Percentiles rank a stretch among this genome's conserved stretches.
These are phyloP conservation scores for Ustilago nuda DNA, from an alignment of 1,284 basidiomycete species.

Conservation along the genomic window DNA sequence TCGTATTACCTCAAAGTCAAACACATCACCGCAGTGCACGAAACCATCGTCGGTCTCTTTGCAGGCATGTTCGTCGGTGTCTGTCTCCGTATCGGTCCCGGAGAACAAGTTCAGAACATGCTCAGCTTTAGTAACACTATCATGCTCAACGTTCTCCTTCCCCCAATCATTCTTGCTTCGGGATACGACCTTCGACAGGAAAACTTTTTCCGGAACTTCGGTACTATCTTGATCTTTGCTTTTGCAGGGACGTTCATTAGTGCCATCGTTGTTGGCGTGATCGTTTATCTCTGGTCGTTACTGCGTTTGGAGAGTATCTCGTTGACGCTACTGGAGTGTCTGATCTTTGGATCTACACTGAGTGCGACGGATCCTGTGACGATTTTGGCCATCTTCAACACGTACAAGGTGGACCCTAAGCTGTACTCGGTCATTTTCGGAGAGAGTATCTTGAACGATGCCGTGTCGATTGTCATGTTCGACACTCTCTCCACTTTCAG, in stretches of 20 bases:
- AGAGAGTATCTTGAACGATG: conserved; percentile 96
- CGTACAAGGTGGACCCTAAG: conserved; percentile 98
- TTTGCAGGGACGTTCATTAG: conserved; percentile 97
- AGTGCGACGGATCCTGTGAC: conserved; percentile 98
- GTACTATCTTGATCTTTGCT: conserved; percentile 87
- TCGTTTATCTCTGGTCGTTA: conserved; percentile 94
- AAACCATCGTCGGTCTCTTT: conserved; percentile 94
- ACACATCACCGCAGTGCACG: conserved; percentile 92
- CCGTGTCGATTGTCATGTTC: conserved; percentile 99
- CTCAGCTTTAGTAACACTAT: conserved; percentile 96
- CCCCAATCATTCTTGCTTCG: conserved; percentile 97
- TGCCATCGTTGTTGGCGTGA: conserved; percentile 91
- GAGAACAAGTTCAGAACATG: conserved; percentile 95
- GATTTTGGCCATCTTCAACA: conserved; percentile 97
- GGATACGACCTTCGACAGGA: conserved; percentile 98
- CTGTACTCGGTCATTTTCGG: conserved; percentile 98
- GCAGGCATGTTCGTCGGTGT: conserved; percentile 94
- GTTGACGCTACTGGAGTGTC: conserved; percentile 77
- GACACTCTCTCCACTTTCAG: conserved; percentile 94
- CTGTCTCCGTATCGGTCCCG: conserved; percentile 87
- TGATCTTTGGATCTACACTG: conserved; percentile 95
- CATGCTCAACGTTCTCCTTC: conserved; percentile 96
- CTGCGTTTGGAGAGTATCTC: conserved; percentile 74
- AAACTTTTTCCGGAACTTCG: conserved; percentile 85
- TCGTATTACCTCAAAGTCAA: conserved; percentile 98